Base-by-base conservation (phyloP, 805 yeast species). In the Metschnikowia aberdeeniae region DNA sequence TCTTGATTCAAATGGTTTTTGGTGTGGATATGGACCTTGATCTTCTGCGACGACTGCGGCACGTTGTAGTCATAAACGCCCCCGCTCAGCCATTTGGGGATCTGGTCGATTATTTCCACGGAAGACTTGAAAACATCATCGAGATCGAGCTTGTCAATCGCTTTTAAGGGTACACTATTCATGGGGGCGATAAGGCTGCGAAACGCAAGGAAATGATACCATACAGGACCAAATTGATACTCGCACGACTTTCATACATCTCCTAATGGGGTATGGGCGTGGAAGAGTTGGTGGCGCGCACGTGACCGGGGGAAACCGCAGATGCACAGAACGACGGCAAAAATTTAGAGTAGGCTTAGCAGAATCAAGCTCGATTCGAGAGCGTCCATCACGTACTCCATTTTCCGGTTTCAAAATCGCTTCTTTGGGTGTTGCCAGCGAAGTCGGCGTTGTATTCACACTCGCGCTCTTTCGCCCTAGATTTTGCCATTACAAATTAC, bases 121-220 rank as follows among this genome's bases (percentile, higher is more conserved):
- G 57, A 48, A 8, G 44, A 36, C 22, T 39, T 40, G 22, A 54
- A 28, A n/a, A 54, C 43, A 27, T 24, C 43, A 5, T 22, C 38
- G n/a, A 52, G 43, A n/a, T 51, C 44, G 20, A 52, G 24, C 29
- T 30, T 44, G 19, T 39, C 48, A 28, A 52, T 37, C 10, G 54
- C 41, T 11, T 35, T 36, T 11, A 48, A 44, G 13, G 57, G 57
- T 12, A 43, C 47, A 6, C 51, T 47, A 29, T 52, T 54, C 53
- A 54, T 50, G 27, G 34, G 24, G 12, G 17, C 28, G n/a, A 14
- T 10, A 26, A 29, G 29, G 28, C 30, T 19, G 34, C 34, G 40
- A 37, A 27, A 36, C 20, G 40, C 40, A 37, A 37, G 17, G 34
- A 31, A 31, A 19, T 20, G 27, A 1, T 10, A 17, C n/a, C 6